Base-by-base conservation (phyloP, 2,329 filamentous ascomycete genomes). In the Neocatenulostroma microsporum region DNA sequence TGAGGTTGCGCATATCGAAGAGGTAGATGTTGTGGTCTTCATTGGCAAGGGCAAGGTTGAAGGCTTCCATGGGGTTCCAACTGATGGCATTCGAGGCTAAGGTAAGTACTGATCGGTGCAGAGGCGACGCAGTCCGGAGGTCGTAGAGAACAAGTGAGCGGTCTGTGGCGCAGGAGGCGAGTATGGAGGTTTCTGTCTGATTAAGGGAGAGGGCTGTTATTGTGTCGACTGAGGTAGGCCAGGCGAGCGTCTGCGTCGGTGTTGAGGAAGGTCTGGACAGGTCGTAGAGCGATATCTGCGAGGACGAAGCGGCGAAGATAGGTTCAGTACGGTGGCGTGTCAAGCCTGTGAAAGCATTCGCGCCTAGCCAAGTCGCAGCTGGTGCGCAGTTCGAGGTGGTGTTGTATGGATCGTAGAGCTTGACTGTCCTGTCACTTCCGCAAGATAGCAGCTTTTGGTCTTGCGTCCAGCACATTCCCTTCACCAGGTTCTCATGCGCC, bases 11-110 rank as follows among this genome's bases (percentile, higher is more conserved):
- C 76, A 93, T 93, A 62, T 98, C 91, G 55, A 98, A 98, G 43
- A 95, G 74, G 56, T 87, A 85, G 47, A 83, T 74, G 61, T 94
- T 93, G 66, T 95, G 89, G 56, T 96, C 91, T 68, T 98, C 91
- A 50, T 84, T 93, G 10, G 85, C 91, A 19, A 88, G 79, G n/a
- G 87, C 89, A 55, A 96, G 81, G 65, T 96, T 94, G 70, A 94
- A 94, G 6, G 87, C 84, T 62, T 94, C 88, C 81, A 95, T 91
- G 0, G 91, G 91, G 50, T 95, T 95, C 86, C 89, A 98, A 27
- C 82, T 74, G 35, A 95, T 73, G 32, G 80, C 75, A 65, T 94
- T 95, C 41, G 78, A 82, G 24, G 87, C 78, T 49, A 98, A 82
- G 36, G 76, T 84, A 48, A 96, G 74, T 10, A 87, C 73, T 1